Base-by-base conservation (phyloP, 2,329 filamentous ascomycete species). In the Hymenoscyphus fructigenus region DNA sequence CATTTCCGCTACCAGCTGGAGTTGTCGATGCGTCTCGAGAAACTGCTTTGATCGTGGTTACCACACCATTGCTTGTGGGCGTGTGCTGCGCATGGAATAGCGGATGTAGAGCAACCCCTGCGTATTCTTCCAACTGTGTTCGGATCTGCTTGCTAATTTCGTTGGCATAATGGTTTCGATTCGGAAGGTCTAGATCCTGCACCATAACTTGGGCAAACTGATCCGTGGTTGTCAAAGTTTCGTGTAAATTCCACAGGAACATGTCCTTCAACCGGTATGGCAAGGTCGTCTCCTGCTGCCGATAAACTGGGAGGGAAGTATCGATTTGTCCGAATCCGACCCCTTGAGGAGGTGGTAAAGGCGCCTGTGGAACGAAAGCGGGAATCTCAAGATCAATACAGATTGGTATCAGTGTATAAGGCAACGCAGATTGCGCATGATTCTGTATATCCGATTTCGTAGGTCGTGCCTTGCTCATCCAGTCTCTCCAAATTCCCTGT, bases 171-270 rank as follows among this genome's bases (percentile, higher is more conserved):
- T 82, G 78, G 17, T 84, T 83, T 60, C 89, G 85, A 66, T 91
- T 89, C 3, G 94, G 94, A 53, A 99, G 85, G 76, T 99, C 95
- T 53, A 99, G 84, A 75, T 99, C 95, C 69, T 96, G 92, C 1
- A 96, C 93, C 70, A 98, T 87, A 1, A 85, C 88, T 71, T 91
- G 86, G n/a, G 95, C 95, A 76, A 98, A 99, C 74, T 96, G 91
- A 75, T 99, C 95, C 0, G 95, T 96, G 0, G 95, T 99, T 60
- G 93, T 91, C 65, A 97, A 82, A 0, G 92, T 91, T 80, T 99
- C 95, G 78, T 98, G 94, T 15, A 99, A 83, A 73, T 99, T 99
- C 95, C 95, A 99, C 61, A 97, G 80, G 73, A 99, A 98, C n/a
- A 91, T 90, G 73, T 99, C 95, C 73, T 96, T 93, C 64, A 99